These are phyloP conservation scores for Plasmopara viticola DNA, from an alignment of 352 stramenopile species.

Conservation along the genomic window DNA sequence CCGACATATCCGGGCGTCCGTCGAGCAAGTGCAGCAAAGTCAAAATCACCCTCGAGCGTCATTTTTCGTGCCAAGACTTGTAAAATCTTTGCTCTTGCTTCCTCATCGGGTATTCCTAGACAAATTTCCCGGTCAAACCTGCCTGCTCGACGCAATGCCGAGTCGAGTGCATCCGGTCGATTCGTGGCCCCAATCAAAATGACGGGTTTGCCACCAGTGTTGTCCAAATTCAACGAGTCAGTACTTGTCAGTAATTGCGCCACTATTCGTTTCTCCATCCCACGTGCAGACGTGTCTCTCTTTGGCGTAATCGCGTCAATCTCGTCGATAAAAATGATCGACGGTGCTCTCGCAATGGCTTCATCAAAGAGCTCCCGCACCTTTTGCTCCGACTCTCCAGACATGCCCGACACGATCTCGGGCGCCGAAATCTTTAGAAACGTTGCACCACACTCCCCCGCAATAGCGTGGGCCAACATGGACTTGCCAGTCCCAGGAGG, in stretches of 20 bases:
- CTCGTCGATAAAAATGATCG: constrained; percentile 98
- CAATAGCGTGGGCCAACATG: constrained; percentile 90
- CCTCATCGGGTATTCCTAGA: constrained; percentile 95
- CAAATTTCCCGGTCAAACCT: constrained; percentile 98
- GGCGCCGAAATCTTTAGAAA: constrained; percentile 87
- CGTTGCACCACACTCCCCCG: constrained; percentile 86
- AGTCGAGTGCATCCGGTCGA: constrained; percentile 94
- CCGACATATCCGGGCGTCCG: constrained; percentile 96
- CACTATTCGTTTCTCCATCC: constrained; percentile 97
- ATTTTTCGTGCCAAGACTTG: constrained; percentile 91
- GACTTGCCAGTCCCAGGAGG: constrained; percentile 93
- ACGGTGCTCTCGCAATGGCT: constrained; percentile 89
- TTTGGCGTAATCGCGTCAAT: constrained; percentile 96
- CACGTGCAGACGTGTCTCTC: constrained; percentile 87
- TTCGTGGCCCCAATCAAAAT: constrained; percentile 98
- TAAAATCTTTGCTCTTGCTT: constrained; percentile 92
- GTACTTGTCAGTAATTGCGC: constrained; percentile 92
- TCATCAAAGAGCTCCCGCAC: constrained; percentile 93
- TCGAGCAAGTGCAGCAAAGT: constrained; percentile 91
- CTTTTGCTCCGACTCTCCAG: constrained; percentile 84
- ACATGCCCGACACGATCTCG: constrained; percentile 94
- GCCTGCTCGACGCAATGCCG: constrained; percentile 92
- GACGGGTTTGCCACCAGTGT: constrained; percentile 89
- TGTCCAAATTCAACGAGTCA: constrained; percentile 86
- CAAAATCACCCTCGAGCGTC: constrained; percentile 90